These are phyloP conservation scores for Circinella minor DNA, from an alignment of 371 early-diverging fungal species.

Conservation along the genomic window DNA sequence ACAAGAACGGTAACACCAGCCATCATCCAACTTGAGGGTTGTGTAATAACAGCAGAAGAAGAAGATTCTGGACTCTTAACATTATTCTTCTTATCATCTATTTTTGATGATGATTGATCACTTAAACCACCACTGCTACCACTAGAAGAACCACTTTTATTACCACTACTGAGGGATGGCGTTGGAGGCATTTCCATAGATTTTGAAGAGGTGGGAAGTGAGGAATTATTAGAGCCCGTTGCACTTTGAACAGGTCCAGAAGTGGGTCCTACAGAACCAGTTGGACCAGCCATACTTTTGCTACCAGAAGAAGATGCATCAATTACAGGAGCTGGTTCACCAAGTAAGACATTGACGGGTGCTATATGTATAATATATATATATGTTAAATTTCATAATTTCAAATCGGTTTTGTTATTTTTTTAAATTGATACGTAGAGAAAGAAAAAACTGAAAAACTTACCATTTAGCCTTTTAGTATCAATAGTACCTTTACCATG, in stretches of 20 bases:
- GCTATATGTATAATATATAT: neutral
- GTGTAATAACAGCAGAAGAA: neutral
- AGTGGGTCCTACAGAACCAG: neutral
- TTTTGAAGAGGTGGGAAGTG: neutral
- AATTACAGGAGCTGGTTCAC: conserved; percentile 2
- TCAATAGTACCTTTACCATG: conserved; percentile 23
- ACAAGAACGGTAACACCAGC: conserved; percentile 5
- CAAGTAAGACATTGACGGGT: conserved; percentile 4
- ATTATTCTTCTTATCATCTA: neutral
- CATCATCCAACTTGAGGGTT: conserved; percentile 4
- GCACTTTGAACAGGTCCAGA: neutral
- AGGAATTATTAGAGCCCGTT: neutral
- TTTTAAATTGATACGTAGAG: too few species aligned
- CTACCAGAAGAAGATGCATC: neutral
- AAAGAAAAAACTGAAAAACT: neutral
- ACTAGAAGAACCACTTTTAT: neutral
- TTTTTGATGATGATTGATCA: neutral
- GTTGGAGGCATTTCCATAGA: neutral
- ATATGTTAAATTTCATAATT: neutral
- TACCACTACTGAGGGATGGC: neutral
- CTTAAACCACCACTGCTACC: neutral
- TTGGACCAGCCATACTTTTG: neutral
- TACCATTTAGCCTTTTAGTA: neutral
- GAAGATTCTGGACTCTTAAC: neutral
- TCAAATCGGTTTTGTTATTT: neutral